phyloP scores from a whole-genome alignment of 257 asterid species.

The Capsicum pubescens region DNA sequence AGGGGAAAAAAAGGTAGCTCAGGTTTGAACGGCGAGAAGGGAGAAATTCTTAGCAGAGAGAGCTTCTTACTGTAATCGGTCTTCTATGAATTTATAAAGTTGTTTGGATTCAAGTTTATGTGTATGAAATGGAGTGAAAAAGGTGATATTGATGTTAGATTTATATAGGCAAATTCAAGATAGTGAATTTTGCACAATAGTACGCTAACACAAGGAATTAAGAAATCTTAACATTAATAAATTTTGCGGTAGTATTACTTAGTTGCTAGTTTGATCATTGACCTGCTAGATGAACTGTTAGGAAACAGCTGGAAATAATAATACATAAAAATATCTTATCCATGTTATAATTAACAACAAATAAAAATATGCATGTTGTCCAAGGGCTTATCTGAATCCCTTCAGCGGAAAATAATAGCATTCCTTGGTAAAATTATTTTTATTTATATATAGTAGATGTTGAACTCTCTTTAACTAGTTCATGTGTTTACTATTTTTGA shows the following conservation, averaged over 20 bases:
- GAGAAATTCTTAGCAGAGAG: no score
- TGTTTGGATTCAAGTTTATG: not conserved
- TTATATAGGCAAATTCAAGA: constrained; percentile 12
- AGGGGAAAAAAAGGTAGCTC: not conserved
- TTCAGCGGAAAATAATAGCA: no score
- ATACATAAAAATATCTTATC: not conserved
- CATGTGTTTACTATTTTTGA: no score
- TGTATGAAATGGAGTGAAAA: not conserved
- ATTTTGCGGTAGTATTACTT: not conserved
- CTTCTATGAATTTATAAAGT: no score
- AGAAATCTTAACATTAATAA: not conserved
- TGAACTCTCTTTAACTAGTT: no score
- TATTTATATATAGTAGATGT: no score
- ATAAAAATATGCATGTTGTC: not conserved
- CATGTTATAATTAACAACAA: not conserved
- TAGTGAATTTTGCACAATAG: not conserved
- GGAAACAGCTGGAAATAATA: not conserved
- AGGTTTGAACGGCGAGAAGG: not conserved
- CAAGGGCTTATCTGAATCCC: no score
- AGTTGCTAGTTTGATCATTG: not conserved
- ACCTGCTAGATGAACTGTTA: not conserved
- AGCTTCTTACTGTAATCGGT: no score
- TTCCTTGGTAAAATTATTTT: no score
- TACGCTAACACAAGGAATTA: not conserved
- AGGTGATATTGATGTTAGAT: not conserved